Evolutionary conservation across 2,329 filamentous ascomycete genomes (phyloP), one percentile per base, ranked within the genome.

Genomic region (Exophiala lecanii-corni): DNA sequence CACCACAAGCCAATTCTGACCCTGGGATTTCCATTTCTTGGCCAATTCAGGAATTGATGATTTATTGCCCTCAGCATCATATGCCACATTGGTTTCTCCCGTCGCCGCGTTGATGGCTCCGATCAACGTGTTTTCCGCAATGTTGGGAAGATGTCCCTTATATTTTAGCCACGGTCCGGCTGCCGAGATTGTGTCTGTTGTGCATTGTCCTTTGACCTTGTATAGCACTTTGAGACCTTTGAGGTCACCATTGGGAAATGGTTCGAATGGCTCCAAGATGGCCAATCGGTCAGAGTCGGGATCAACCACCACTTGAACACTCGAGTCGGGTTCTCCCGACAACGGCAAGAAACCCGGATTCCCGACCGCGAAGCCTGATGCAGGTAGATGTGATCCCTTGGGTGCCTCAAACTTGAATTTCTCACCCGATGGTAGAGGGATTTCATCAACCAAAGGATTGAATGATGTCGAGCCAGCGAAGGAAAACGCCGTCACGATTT

Each of bases 101-200:
- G 91, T 98, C 50, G 86, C 87, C 32, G 86, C 89, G 66, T 96
- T 96, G 62, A 89, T 76, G 47, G 92, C 92, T 41, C 89, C 92
- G 69, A 96, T 96, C 54, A 98, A 80, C 2, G 92, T 98, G 77
- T 98, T 98, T 62, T 88, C 88, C 57, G 83, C 86, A 66, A 98
- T 98, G 74, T 98, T 98, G 65, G 92, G 88, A 51, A 98, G 79
- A 68, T 98, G 92, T 51, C 92, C 92, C 75, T 97, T 97, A 80
- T 97, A 98, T 70, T 97, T 97, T 56, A 98, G 79, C 91, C 91
- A 97, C 12, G 91, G 91, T 4, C 91, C 91, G 1, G 91, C 91
- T 23, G 91, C 91, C 26, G 89, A 97, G 68, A 98, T 98, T 57
- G 92, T 97, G 69, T 98, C 92, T 32, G 92, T 98, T 44, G 92